Percentiles rank a stretch among this genome's conserved stretches.
These are phyloP conservation scores for Russula compacta DNA, from an alignment of 768 basidiomycete genomes.

Conservation along the genomic window DNA sequence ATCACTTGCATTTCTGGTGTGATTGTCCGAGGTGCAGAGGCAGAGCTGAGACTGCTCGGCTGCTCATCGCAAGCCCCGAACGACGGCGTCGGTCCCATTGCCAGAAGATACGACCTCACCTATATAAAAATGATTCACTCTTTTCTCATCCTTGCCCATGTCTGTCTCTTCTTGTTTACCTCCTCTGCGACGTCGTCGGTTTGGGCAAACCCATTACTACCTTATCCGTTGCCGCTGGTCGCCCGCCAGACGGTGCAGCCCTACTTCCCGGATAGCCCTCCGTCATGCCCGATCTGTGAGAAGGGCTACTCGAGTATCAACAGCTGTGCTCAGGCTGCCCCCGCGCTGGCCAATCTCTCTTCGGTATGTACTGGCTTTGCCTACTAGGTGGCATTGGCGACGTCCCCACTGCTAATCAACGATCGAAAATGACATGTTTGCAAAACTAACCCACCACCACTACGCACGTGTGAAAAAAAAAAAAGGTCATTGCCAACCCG, in stretches of 20 bases:
- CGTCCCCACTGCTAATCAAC: not conserved
- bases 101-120: not conserved
- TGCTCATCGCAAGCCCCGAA: not conserved
- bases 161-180: not conserved
- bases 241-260: conserved; percentile 25
- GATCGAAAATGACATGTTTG: not conserved
- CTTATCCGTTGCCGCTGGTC: not conserved
- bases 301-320: conserved; percentile 44
- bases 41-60: not conserved
- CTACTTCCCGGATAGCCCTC: conserved; percentile 42
- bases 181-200: not conserved
- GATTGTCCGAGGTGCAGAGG: too few relatives aligned
- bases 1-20: not conserved
- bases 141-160: not conserved
- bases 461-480: too few relatives aligned
- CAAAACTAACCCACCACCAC: not conserved
- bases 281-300: conserved; percentile 52
- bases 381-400: not conserved
- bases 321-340: conserved; percentile 48
- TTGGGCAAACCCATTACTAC: not conserved
- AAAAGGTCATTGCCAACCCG: conserved; percentile 56
- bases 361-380: conserved; percentile 30
- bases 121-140: not conserved
- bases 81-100: not conserved
- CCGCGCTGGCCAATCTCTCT: conserved; percentile 47